Base-by-base conservation (phyloP, 441 rosid species). In the Sinapis alba region DNA sequence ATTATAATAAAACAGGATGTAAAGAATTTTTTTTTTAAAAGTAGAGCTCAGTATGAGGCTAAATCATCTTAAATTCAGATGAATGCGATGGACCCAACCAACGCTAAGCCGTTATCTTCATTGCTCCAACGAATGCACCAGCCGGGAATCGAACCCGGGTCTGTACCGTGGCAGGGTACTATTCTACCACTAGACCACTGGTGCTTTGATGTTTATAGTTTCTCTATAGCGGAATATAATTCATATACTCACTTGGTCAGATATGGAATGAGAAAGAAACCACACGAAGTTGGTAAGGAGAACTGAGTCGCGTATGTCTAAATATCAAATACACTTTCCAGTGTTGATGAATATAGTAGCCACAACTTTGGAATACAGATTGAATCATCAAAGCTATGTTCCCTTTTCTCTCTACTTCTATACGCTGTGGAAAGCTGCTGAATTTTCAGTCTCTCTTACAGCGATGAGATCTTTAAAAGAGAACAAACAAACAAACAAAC, bases 181-280 rank as follows among this genome's bases (percentile, higher is more conserved):
- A 88, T 83, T 84, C 88, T 80, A 84, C 97, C 92, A 87, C 97
- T 85, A 86, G 91, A 88, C 95, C 92, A 90, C 90, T 86, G 58
- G 58, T 53, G 26, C 58, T 53, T 53, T 9, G 58, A 19, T 53
- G 50, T n/a, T n/a, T n/a, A n/a, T n/a, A n/a, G n/a, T n/a, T n/a
- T n/a, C n/a, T n/a, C n/a, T n/a, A n/a, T n/a, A n/a, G n/a, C n/a
- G n/a, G n/a, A n/a, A n/a, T n/a, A n/a, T n/a, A n/a, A n/a, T n/a
- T n/a, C n/a, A n/a, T n/a, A 24, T 24, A 24, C 27, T 24, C 2
- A 32, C 2, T 32, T 32, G 36, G 9, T 32, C 2, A 32, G 3
- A 32, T 32, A 32, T 32, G 38, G 10, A 32, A 32, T 32, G 11
- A 32, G 11, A 32, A 36, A 10, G n/a, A 36, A 36, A 36, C 43